A percentile compares a stretch with the other conserved stretches of the same genome.
phyloP scores from a whole-genome alignment of 2,329 filamentous ascomycete species.

The Xylariaceae sp. region DNA sequence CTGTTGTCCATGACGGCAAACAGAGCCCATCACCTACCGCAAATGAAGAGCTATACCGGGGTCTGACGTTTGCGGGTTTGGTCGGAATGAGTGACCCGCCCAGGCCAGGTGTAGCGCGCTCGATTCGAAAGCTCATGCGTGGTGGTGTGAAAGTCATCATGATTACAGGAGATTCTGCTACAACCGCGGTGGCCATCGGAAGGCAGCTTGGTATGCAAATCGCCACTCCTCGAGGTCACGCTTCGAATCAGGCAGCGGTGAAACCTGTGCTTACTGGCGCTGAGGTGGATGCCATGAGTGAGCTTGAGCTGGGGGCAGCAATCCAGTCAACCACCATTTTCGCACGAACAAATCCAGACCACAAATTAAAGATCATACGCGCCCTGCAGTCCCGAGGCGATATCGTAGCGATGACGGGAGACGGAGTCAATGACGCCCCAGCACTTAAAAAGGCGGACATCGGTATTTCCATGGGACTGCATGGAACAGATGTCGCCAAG shows the following conservation, averaged over 20 bases:
- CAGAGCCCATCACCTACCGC: conserved; percentile 43
- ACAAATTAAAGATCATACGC: conserved; percentile 95
- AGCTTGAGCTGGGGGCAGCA: conserved; percentile 76
- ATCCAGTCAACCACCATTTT: conserved; percentile 92
- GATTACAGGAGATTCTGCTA: conserved; percentile 97
- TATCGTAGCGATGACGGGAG: conserved; percentile 98
- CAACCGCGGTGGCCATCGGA: conserved; percentile 90
- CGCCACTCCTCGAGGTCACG: conserved; percentile 50
- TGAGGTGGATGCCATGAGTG: conserved; percentile 89
- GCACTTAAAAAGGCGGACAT: conserved; percentile 97
- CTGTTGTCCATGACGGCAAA: conserved; percentile 37
- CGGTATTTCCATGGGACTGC: conserved; percentile 91
- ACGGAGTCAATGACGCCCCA: conserved; percentile 96
- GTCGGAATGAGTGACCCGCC: conserved; percentile 98
- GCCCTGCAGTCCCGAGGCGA: conserved; percentile 90
- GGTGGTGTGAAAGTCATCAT: conserved; percentile 97
- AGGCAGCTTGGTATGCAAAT: conserved; percentile 94
- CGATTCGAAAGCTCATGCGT: conserved; percentile 85
- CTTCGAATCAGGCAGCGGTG: conserved; percentile 56
- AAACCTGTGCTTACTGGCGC: conserved; percentile 80
- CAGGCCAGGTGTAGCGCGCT: conserved; percentile 81
- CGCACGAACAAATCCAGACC: conserved; percentile 91
- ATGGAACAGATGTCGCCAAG: conserved; percentile 96
- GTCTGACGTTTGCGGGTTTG: conserved; percentile 84
- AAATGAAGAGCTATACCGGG: conserved; percentile 72